Conservation (phyloP, 2,329 filamentous ascomycete genomes). For the Ophiobolus disseminans region DNA sequence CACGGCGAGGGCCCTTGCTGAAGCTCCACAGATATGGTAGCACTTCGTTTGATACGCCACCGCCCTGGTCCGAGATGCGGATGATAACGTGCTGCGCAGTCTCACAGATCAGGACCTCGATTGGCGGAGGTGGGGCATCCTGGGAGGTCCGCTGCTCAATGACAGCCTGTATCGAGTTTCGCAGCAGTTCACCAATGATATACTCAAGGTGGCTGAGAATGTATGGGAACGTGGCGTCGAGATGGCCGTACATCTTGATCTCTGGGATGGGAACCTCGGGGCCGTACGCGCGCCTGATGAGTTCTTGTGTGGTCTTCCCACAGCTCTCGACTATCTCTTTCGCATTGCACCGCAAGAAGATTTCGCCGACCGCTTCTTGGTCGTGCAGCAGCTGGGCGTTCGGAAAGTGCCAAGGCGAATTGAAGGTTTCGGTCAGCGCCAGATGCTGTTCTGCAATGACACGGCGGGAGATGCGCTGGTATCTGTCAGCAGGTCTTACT, state of each 20-base stretch:
- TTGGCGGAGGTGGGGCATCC: constrained; percentile 70
- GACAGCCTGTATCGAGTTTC: constrained; percentile 93
- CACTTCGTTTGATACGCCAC: constrained; percentile 84
- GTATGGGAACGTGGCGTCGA: constrained; percentile 91
- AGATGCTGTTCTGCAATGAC: constrained; percentile 98
- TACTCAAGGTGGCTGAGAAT: constrained; percentile 97
- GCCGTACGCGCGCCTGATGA: constrained; percentile 78
- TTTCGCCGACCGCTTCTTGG: constrained; percentile 90
- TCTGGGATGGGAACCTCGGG: constrained; percentile 75
- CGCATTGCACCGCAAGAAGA: constrained; percentile 91
- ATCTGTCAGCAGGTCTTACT: not conserved
- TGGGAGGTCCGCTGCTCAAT: constrained; percentile 72
- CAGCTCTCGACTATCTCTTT: constrained; percentile 87
- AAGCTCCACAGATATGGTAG: constrained; percentile 96
- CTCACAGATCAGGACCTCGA: constrained; percentile 94
- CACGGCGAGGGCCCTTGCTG: constrained; percentile 84
- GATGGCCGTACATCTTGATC: constrained; percentile 82
- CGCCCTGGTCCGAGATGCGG: constrained; percentile 92
- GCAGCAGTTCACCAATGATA: constrained; percentile 91
- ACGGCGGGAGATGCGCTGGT: constrained; percentile 87
- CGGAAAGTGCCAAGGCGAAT: constrained; percentile 87
- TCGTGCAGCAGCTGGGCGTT: constrained; percentile 70
- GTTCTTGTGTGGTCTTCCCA: constrained; percentile 74
- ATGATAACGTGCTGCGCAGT: constrained; percentile 95
- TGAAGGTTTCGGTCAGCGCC: constrained; percentile 91